Base-by-base conservation (phyloP, 257 asterid genomes). In the Solanum infundibuliforme region DNA sequence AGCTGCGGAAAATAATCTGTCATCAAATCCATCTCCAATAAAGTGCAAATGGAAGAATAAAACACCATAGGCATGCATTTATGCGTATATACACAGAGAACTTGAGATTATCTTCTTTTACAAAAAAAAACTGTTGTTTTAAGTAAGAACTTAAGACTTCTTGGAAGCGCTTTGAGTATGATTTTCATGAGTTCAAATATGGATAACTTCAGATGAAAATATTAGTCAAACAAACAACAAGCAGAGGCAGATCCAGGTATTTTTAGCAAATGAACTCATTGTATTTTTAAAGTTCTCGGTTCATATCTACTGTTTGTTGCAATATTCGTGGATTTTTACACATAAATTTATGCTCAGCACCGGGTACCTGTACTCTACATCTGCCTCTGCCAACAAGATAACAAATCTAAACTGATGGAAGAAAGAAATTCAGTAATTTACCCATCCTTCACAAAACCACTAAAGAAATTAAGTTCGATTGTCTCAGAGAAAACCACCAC, bases 401-500 rank as follows among this genome's bases (percentile, higher is more conserved):
- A n/a, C 16, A 81, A 77, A 75, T 18, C n/a, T 58, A 60, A 82
- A 82, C 43, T 48, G 20, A 82, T 29, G 71, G 86, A 65, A 48
- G 71, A 48, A 46, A 48, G 69, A 82, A 82, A 81, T 0, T 38
- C 25, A 85, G 84, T 87, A 72, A 88, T 66, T 89, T 93, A 97
- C 99, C 99, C 98, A 31, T 96, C 94, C 88, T 91, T 90, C 89
- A 93, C 94, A 88, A 94, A 96, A 68, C 90, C 91, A 90, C 88
- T 90, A 94, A 97, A 96, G 96, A 93, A 96, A 92, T 97, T 94
- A 81, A 97, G 98, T 92, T 96, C 98, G 39, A 96, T 92, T 4
- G 99, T 94, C 92, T 97, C 99, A n/a, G 99, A 95, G 89, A 97
- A 95, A 88, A 95, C 95, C 87, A 96, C 96, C 84, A 97, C 92